Evolutionary conservation across 2,329 filamentous ascomycete species (phyloP), one percentile per base, ranked within the genome.

Genomic region (Ascosphaera apis): DNA sequence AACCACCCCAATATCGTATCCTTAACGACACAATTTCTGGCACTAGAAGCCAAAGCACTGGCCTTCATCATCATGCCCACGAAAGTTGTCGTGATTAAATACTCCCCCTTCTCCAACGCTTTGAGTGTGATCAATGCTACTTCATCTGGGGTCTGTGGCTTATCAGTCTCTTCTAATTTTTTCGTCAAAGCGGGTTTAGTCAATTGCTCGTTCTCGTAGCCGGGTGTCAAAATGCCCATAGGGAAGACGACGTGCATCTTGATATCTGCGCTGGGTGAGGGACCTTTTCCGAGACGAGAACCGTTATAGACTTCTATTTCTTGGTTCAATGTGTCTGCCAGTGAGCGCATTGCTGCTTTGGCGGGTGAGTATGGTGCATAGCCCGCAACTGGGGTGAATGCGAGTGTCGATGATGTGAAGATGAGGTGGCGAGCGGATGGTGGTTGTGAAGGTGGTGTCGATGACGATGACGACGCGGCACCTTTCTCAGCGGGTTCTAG

Each of bases 351-450:
- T 1, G 88, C 88, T 37, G 75, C 74, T 58, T 98, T 98, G 38
- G 76, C 66, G 2, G 86, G 81, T 1, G 73, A 68, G 55, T 98
- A 98, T 0, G 81, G 68, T 0, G 65, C 66, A 55, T 98, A 98
- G 17, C 88, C 88, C 9, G 75, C 69, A 23, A 92, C 54, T 9
- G 80, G 69, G 46, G 76, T 73, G 46, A 92, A 76, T 1, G 77
- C 77, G 13, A 75, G 58, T 4, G 76, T 67, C 15, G 78, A 88
- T 12, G 75, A 73, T 1, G 88, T 95, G 56, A 95, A 80, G 50
- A 98, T 71, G 43, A 98, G 65, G 55, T 95, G 86, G 37, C 76
- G 69, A n/a, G n/a, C n/a, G n/a, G n/a, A n/a, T n/a, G n/a, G n/a
- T n/a, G n/a, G n/a, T n/a, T n/a, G n/a, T n/a, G n/a, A n/a, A 12